Conservation (phyloP, 208 protist genomes). For the Leishmania braziliensis region DNA sequence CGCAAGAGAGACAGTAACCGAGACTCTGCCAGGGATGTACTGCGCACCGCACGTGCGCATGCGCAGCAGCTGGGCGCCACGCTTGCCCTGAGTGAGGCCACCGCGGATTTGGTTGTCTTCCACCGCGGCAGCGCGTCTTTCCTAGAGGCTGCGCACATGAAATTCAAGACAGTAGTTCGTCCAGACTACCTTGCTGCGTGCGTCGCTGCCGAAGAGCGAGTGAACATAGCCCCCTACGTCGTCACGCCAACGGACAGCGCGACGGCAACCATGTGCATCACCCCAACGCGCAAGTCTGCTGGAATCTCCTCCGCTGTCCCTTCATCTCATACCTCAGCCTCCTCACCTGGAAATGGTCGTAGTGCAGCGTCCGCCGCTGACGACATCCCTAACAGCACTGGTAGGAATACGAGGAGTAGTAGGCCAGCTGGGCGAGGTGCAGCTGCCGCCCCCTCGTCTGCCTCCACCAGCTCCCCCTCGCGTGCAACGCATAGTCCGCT, state of each 20-base stretch:
- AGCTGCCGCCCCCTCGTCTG: background rate
- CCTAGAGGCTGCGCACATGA: conserved; percentile 21
- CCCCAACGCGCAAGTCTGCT: background rate
- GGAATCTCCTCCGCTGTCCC: background rate
- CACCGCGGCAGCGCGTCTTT: conserved; percentile 43
- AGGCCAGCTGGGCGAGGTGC: background rate
- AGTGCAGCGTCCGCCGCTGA: background rate
- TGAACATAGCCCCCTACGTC: conserved; percentile 29
- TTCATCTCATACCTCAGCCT: background rate
- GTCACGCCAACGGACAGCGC: background rate
- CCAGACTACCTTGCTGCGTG: conserved; percentile 61
- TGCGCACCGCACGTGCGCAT: conserved; percentile 19
- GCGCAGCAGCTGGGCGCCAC: conserved; percentile 58
- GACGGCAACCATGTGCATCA: background rate
- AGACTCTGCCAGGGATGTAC: conserved; percentile 10
- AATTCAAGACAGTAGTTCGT: conserved; percentile 46
- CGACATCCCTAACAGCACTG: background rate
- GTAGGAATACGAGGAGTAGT: background rate
- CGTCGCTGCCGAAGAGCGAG: conserved; percentile 18
- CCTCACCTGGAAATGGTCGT: background rate
- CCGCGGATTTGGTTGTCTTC: conserved; percentile 62
- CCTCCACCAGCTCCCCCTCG: background rate
- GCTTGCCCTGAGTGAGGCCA: conserved; percentile 51
- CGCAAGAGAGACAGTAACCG: background rate
- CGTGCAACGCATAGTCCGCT: background rate